These are phyloP conservation scores for Erythrobasidium hasegawianum DNA, from an alignment of 1,284 basidiomycete species.

Conservation along the genomic window DNA sequence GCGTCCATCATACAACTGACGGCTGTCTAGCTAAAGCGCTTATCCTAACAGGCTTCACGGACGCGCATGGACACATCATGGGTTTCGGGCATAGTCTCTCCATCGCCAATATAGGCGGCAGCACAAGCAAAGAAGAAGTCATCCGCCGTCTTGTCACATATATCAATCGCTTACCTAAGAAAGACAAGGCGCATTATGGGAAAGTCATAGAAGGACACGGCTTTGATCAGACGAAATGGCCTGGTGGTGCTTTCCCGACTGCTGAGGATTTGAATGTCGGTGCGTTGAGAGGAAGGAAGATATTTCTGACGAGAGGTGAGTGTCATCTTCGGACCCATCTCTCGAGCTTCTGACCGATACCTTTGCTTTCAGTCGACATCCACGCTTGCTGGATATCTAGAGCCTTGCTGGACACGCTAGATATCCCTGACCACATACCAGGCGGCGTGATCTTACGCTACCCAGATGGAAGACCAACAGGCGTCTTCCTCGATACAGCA, in stretches of 20 bases:
- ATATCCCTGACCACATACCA: slow-evolving; percentile 54
- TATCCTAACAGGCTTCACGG: slow-evolving; percentile 49
- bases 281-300: slow-evolving; percentile 57
- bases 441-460: slow-evolving; percentile 75
- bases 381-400: slow-evolving; percentile 81
- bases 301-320: background rate
- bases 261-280: slow-evolving; percentile 52
- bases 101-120: slow-evolving; percentile 58
- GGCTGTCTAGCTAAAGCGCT: too few relatives aligned
- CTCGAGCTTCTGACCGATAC: too few relatives aligned
- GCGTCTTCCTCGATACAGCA: slow-evolving; percentile 52
- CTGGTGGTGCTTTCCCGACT: slow-evolving; percentile 64
- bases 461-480: slow-evolving; percentile 63
- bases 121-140: slow-evolving; percentile 63
- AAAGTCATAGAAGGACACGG: slow-evolving; percentile 79
- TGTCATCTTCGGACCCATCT: too few relatives aligned
- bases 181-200: slow-evolving; percentile 55
- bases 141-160: slow-evolving; percentile 62
- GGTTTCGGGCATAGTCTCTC: slow-evolving; percentile 65
- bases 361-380: slow-evolving; percentile 67
- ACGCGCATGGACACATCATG: slow-evolving; percentile 74
- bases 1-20: too few relatives aligned
- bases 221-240: slow-evolving; percentile 78
- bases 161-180: slow-evolving; percentile 58
- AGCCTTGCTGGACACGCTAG: slow-evolving; percentile 60